Conservation (phyloP, 129 eudicot genomes). For the Centaurea solstitialis region DNA sequence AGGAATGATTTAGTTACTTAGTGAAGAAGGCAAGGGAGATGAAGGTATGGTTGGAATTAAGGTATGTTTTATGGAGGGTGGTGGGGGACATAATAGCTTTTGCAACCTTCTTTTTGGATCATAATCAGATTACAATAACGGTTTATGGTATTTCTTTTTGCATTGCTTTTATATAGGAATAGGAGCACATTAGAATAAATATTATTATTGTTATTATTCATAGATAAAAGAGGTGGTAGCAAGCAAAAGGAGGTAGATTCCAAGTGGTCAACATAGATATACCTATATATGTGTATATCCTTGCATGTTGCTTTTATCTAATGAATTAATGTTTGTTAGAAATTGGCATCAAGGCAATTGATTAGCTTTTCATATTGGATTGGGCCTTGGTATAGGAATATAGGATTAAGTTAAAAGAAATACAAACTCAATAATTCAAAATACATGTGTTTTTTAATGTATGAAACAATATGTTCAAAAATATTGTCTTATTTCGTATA, state of each 20-base stretch:
- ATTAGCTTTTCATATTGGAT: background rate
- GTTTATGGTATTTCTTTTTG: background rate
- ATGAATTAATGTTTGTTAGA: background rate
- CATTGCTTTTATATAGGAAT: constrained; percentile 15
- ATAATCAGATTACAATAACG: constrained; percentile 34
- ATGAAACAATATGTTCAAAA: no score
- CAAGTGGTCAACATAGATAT: background rate
- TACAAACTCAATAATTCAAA: no score
- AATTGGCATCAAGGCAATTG: background rate
- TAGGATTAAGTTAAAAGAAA: no score
- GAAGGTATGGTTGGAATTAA: constrained; percentile 21
- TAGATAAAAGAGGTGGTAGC: constrained; percentile 4
- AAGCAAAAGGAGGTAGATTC: background rate
- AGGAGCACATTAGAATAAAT: constrained; percentile 12
- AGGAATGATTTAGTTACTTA: constrained; percentile 24
- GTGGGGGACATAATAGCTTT: constrained; percentile 29
- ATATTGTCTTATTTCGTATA: no score
- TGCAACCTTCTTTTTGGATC: constrained; percentile 20
- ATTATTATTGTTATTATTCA: background rate
- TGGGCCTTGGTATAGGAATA: background rate
- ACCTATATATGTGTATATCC: background rate
- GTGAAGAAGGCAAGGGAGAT: constrained; percentile 29
- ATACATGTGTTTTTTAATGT: no score
- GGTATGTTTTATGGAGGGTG: constrained; percentile 23
- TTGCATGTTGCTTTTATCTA: background rate